Percentiles rank a stretch among this genome's conserved stretches.
Evolutionary conservation across 2,329 filamentous ascomycete genomes (phyloP).

Genomic region (Myriosclerotinia duriaeana): DNA sequence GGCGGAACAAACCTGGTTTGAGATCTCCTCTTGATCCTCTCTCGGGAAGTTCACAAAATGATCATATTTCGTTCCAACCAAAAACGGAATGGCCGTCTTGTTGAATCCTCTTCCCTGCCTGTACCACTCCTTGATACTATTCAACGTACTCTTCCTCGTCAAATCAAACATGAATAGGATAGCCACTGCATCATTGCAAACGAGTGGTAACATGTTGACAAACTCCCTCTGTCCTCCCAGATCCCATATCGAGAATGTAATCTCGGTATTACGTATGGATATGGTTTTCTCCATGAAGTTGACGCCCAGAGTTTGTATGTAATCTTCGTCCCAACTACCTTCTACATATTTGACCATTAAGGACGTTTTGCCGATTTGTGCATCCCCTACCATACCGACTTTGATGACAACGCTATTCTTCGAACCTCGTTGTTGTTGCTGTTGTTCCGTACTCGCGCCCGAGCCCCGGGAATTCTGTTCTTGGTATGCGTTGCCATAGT

Average conservation of each 20-base stretch:
- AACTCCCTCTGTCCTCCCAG: slow-evolving; percentile 96
- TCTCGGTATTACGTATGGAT: slow-evolving; percentile 97
- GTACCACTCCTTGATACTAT: slow-evolving; percentile 99
- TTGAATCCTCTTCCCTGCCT: slow-evolving; percentile 96
- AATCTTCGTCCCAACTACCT: slow-evolving; percentile 99
- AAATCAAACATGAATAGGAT: slow-evolving; percentile 99
- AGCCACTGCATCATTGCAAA: slow-evolving; percentile 97
- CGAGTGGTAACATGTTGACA: slow-evolving; percentile 98
- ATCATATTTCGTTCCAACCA: slow-evolving; percentile 97
- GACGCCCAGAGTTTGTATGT: slow-evolving; percentile 96
- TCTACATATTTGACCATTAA: slow-evolving; percentile 99
- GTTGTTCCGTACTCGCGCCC: slow-evolving; percentile 27
- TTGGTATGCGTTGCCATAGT: slow-evolving; percentile 39
- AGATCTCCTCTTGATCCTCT: slow-evolving; percentile 98
- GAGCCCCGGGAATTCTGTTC: slow-evolving; percentile 40
- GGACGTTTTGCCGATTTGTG: slow-evolving; percentile 98
- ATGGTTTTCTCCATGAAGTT: slow-evolving; percentile 99
- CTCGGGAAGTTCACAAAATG: slow-evolving; percentile 98
- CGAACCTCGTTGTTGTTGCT: slow-evolving; percentile 33
- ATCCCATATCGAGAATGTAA: slow-evolving; percentile 99
- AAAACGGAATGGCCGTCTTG: slow-evolving; percentile 98
- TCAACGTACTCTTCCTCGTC: slow-evolving; percentile 95
- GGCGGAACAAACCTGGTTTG: slow-evolving; percentile 69
- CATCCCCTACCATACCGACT: slow-evolving; percentile 98
- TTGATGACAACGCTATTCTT: slow-evolving; percentile 90